Evolutionary conservation across 768 basidiomycete genomes (phyloP), one percentile per base, ranked within the genome.

Genomic region (Lyophyllum atratum): DNA sequence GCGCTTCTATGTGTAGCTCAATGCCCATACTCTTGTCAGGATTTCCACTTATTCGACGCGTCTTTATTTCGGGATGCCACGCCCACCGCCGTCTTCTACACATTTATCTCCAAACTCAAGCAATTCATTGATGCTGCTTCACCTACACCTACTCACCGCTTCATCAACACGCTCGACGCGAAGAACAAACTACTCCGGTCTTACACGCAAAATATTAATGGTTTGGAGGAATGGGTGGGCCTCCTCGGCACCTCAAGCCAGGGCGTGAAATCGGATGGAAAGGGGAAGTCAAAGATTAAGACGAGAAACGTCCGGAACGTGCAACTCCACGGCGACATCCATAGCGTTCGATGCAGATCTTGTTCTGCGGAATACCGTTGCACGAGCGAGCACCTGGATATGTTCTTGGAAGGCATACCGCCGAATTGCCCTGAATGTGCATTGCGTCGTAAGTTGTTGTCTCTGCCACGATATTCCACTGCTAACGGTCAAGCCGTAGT

Each of bases 151-250:
- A 97, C 97, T 1, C 97, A 99, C 69, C 80, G 78, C 51, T 97
- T 99, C 71, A 85, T 99, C 56, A 86, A 88, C 64, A 85, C 84
- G 3, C 82, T 98, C 1, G 91, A 97, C 61, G 71, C 81, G 15
- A 94, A 92, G 71, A 87, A 87, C 48, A 95, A 90, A 72, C 75
- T 99, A 10, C 69, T 96, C 24, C 84, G 97, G 56, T 91, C 89
- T 14, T 99, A 98, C 71, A 98, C 97, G 1, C 97, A 99, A 74
- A 99, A 99, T 69, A 95, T 99, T 45, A 97, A 99, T 72, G 96
- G 94, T 12, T 74, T 99, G 14, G 97, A 99, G 68, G 89, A 86
- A 64, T 79, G 80, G 52, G 84, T 84, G 0, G 95, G 95, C 1
- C 78, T 99, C 7, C 73, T 84, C 34, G 82, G 90, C 43, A 86